phyloP scores from a whole-genome alignment of 495 filamentous ascomycete species.

The Tetracladium setigerum region DNA sequence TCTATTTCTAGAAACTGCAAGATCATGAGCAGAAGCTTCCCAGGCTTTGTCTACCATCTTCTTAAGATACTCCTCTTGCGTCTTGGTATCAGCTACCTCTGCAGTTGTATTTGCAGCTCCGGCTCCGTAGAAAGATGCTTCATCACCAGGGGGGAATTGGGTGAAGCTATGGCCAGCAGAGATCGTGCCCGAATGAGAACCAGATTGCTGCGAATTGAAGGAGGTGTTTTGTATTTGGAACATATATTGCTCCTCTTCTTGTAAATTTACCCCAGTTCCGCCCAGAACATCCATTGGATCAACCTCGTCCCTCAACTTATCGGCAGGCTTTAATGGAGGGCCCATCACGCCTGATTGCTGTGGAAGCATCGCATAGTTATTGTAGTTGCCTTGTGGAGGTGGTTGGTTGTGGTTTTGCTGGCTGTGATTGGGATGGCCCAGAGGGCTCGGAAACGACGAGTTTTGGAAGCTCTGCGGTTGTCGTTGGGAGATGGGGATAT shows the following conservation, averaged over 20 bases:
- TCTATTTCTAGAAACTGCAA: slow-evolving; percentile 33
- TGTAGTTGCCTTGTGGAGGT: slow-evolving; percentile 23
- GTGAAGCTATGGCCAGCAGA: slow-evolving; percentile 40
- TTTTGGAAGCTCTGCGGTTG: slow-evolving; percentile 27
- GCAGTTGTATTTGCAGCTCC: slow-evolving; percentile 48
- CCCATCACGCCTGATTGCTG: slow-evolving; percentile 59
- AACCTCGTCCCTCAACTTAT: slow-evolving; percentile 59
- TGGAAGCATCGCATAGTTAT: slow-evolving; percentile 24
- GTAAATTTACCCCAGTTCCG: slow-evolving; percentile 74
- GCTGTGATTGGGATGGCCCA: slow-evolving; percentile 4
- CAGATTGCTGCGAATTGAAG: slow-evolving; percentile 36
- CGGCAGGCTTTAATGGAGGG: slow-evolving; percentile 66
- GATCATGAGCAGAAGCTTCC: slow-evolving; percentile 34
- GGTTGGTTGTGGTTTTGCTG: slow-evolving; percentile 24
- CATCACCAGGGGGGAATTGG: slow-evolving; percentile 38
- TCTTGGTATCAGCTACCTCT: slow-evolving; percentile 36
- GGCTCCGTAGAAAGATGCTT: slow-evolving; percentile 47
- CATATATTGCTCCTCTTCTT: slow-evolving; percentile 64
- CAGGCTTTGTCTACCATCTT: slow-evolving; percentile 38
- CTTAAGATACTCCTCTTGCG: slow-evolving; percentile 43
- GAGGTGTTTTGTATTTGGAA: slow-evolving; percentile 21
- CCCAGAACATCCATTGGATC: slow-evolving; percentile 68
- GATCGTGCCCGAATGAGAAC: slow-evolving; percentile 35
- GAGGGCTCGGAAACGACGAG: slow-evolving; percentile 28
- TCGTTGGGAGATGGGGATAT: slow-evolving; percentile 11